Conservation (phyloP, 1,284 basidiomycete genomes). For the Heliocybe sulcata region DNA sequence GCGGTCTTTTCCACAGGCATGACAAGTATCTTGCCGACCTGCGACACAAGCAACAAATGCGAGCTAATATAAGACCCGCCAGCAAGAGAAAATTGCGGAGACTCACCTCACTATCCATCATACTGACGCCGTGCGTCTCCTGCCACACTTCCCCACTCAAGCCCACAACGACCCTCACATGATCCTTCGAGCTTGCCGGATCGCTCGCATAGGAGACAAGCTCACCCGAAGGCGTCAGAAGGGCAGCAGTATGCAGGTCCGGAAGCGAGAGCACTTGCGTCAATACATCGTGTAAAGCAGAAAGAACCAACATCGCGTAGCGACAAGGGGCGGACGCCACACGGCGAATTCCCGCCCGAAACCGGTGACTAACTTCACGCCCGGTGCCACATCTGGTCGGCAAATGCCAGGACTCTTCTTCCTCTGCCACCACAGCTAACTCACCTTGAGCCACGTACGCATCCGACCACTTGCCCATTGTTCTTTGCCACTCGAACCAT, state of each 20-base stretch:
- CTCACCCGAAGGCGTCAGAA: constrained; percentile 57
- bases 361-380: too few relatives aligned
- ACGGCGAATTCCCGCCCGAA: too few relatives aligned
- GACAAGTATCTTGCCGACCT: constrained; percentile 68
- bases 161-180: constrained; percentile 63
- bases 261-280: constrained; percentile 46
- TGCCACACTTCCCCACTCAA: constrained; percentile 68
- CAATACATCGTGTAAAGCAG: constrained; percentile 52
- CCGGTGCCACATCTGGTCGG: too few relatives aligned
- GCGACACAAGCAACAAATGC: constrained; percentile 6
- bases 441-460: too few relatives aligned
- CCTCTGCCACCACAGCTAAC: too few relatives aligned
- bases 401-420: too few relatives aligned
- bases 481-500: too few relatives aligned
- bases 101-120: constrained; percentile 69
- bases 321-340: too few relatives aligned
- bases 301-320: constrained; percentile 49
- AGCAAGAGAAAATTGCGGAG: too few relatives aligned
- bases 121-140: constrained; percentile 57
- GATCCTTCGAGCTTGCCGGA: constrained; percentile 53
- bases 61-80: too few relatives aligned
- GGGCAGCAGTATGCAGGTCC: constrained; percentile 49
- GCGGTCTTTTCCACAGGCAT: constrained; percentile 38
- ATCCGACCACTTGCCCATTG: too few relatives aligned
- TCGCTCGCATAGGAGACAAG: constrained; percentile 50